Percentiles rank a stretch among this genome's conserved stretches.
Conservation (phyloP, 2,329 filamentous ascomycete species). For the Magnaporthales sp. region DNA sequence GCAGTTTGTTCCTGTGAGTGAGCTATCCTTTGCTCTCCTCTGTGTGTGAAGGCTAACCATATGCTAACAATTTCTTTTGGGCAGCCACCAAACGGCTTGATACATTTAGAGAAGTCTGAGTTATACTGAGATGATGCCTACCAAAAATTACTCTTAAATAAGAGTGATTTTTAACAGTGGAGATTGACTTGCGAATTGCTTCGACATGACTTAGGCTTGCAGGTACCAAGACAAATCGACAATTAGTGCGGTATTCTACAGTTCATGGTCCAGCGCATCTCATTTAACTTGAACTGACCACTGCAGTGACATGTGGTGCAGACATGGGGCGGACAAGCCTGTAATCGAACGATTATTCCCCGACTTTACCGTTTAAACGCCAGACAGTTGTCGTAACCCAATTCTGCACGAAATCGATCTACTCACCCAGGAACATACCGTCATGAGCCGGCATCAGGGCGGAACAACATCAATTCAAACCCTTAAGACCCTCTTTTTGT, state of each 20-base stretch:
- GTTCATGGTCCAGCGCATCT: not conserved
- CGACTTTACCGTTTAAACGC: not conserved
- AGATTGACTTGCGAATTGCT: not conserved
- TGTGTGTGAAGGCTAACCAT: conserved; percentile 6
- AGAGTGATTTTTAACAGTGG: not conserved
- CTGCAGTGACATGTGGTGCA: not conserved
- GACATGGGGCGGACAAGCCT: not conserved
- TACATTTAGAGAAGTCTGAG: conserved; percentile 50
- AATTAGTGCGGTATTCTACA: not conserved
- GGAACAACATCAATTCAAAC: not conserved
- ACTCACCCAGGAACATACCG: not conserved
- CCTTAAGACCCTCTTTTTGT: not conserved
- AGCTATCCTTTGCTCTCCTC: conserved; percentile 5
- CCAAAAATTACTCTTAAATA: not conserved
- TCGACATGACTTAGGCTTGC: not conserved
- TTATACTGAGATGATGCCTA: conserved; percentile 17
- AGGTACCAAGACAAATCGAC: not conserved
- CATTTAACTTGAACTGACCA: not conserved
- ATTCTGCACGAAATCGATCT: not conserved
- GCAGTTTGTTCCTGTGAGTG: conserved; percentile 76
- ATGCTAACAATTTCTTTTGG: not conserved
- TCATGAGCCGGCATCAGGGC: no score
- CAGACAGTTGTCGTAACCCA: not conserved
- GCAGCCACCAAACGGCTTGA: conserved; percentile 55
- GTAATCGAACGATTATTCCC: not conserved